These are phyloP conservation scores for Xylaria hypoxylon DNA, from an alignment of 2,329 filamentous ascomycete species.

Conservation along the genomic window DNA sequence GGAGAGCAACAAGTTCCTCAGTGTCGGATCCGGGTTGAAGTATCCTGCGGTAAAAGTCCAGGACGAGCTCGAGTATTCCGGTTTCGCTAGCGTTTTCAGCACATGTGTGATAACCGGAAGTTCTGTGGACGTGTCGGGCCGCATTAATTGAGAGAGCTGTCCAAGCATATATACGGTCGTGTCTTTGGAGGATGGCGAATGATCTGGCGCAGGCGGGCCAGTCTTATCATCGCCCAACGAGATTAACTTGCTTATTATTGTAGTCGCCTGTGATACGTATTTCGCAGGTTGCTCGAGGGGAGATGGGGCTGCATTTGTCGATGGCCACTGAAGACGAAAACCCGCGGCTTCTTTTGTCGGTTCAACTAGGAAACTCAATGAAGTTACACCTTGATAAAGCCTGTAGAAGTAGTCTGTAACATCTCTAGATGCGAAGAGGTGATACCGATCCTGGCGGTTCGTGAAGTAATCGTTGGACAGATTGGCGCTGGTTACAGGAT, in stretches of 20 bases:
- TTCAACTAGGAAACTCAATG: conserved; percentile 82
- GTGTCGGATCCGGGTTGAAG: conserved; percentile 92
- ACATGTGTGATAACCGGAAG: conserved; percentile 83
- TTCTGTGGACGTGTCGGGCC: conserved; percentile 86
- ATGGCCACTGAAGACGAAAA: conserved; percentile 78
- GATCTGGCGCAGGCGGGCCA: conserved; percentile 42
- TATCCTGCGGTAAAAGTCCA: conserved; percentile 99
- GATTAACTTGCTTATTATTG: conserved; percentile 74
- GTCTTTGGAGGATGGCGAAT: conserved; percentile 55
- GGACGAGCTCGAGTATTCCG: conserved; percentile 74
- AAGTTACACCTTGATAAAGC: conserved; percentile 81
- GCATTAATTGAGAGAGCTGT: conserved; percentile 87
- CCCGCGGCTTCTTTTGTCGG: conserved; percentile 68
- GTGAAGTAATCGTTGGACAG: conserved; percentile 95
- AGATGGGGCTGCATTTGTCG: conserved; percentile 77
- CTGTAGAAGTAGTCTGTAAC: conserved; percentile 85
- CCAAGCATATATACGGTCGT: conserved; percentile 88
- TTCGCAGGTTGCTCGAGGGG: conserved; percentile 76
- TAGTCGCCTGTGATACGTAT: conserved; percentile 77
- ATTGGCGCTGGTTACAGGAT: conserved; percentile 70
- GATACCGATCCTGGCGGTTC: conserved; percentile 93
- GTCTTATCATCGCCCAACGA: conserved; percentile 57
- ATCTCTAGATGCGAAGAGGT: conserved; percentile 83
- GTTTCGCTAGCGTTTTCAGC: conserved; percentile 73
- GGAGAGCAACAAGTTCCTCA: conserved; percentile 82